Evolutionary conservation across 768 basidiomycete genomes (phyloP).

Genomic region (Trametes punicea): DNA sequence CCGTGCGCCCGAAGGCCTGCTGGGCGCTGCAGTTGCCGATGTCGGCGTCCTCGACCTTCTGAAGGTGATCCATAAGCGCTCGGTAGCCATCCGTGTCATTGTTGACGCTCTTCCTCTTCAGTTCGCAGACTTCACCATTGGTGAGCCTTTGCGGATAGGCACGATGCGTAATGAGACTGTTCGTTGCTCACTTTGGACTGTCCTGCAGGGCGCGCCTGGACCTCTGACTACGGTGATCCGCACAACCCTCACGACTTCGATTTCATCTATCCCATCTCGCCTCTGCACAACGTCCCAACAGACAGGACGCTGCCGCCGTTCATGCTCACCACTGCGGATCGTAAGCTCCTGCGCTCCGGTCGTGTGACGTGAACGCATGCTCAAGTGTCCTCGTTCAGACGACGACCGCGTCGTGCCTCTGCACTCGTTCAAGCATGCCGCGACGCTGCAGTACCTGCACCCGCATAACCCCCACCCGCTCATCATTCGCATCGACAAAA

Average conservation of each 20-base stretch:
- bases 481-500: conserved; percentile 73
- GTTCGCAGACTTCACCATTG: conserved; percentile 78
- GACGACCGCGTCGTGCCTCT: conserved; percentile 86
- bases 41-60: conserved; percentile 81
- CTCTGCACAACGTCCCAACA: conserved; percentile 72
- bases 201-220: conserved; percentile 67
- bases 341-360: conserved; percentile 40
- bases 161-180: background rate
- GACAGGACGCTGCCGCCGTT: conserved; percentile 61
- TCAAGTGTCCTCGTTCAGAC: conserved; percentile 32
- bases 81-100: background rate
- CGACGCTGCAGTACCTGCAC: conserved; percentile 66
- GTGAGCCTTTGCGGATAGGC: conserved; percentile 31
- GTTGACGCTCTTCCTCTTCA: conserved; percentile 26
- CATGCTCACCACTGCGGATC: conserved; percentile 81
- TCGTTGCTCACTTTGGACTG: conserved; percentile 10
- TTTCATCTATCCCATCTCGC: conserved; percentile 78
- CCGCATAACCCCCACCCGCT: conserved; percentile 70
- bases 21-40: conserved; percentile 78
- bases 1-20: conserved; percentile 68
- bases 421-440: conserved; percentile 82
- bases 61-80: conserved; percentile 44
- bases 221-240: conserved; percentile 74
- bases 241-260: conserved; percentile 77
- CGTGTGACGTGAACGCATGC: too few relatives aligned